phyloP scores from a whole-genome alignment of 768 basidiomycete species.

The Leccinum rimulosum region DNA sequence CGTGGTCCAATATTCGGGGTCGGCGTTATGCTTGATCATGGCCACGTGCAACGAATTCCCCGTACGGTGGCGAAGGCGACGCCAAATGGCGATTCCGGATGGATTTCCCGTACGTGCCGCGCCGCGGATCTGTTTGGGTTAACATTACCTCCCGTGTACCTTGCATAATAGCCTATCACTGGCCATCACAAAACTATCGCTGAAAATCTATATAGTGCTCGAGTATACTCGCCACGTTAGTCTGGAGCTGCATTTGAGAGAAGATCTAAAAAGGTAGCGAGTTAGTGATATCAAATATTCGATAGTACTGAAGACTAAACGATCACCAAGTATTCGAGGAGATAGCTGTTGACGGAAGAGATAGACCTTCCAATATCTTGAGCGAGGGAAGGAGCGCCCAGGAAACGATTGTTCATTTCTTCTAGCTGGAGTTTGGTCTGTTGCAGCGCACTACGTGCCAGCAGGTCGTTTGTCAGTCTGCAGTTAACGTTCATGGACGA shows the following conservation, averaged over 20 bases:
- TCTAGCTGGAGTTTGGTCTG: neutral
- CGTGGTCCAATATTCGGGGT: neutral
- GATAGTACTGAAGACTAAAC: neutral
- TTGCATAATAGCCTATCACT: too few relatives aligned
- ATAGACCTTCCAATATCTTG: neutral
- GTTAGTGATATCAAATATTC: neutral
- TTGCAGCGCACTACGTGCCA: neutral
- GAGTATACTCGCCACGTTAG: neutral
- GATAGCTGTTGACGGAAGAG: neutral
- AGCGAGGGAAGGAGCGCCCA: neutral
- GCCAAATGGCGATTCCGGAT: constrained; percentile 19
- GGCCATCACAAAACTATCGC: too few relatives aligned
- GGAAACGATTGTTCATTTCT: neutral
- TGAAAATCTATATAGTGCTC: too few relatives aligned
- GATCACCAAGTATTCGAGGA: constrained; percentile 4
- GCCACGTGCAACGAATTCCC: too few relatives aligned
- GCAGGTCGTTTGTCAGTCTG: neutral
- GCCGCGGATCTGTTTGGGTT: too few relatives aligned
- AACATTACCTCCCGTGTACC: too few relatives aligned
- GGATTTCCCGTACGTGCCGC: too few relatives aligned
- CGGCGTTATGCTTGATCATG: neutral
- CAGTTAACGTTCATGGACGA: too few relatives aligned
- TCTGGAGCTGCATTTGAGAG: neutral
- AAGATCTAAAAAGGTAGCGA: neutral
- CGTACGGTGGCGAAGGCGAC: neutral